Base-by-base conservation (phyloP, 192 early-diverging fungal genomes). In the Coemansia sp. region DNA sequence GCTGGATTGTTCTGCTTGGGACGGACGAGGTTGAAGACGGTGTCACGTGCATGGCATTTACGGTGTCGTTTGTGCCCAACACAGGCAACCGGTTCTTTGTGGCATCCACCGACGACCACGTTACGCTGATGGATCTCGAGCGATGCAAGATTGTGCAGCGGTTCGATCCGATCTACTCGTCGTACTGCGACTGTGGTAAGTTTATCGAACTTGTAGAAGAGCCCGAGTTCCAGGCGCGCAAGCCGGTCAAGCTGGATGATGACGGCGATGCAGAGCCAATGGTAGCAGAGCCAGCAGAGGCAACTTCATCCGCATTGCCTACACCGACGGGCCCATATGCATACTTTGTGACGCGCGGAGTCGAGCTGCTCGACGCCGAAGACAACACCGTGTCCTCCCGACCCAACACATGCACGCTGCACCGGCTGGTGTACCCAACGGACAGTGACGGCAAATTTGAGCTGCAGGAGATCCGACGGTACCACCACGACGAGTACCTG, bases 1-100 rank as follows among this genome's bases (percentile, higher is more conserved):
- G 89, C 69, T 96, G 92, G 92, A 82, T 77, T 17, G 81, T 83
- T 49, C 69, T 93, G 15, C 52, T 86, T 21, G 84, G 85, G 19
- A 62, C 82, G 41, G 84, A 65, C n/a, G 77, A 83, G 45, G 87
- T 95, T 78, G 77, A 73, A 11, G 93, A 96, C 53, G 90, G 88
- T 17, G 71, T 89, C 17, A 96, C 92, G 2, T 95, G 92, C 72
- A 98, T 98, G 94, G 93, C 93, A 11, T 98, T 98, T 74, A 93
- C 89, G 0, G 88, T 93, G 13, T 90, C 93, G 17, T 98, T 98
- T 80, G 76, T 95, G 25, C 94, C 95, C 2, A 86, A 92, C 61
- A 91, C 91, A 2, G 95, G 93, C 21, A 98, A 98, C 80, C 88
- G 85, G 55, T 98, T 92, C 76, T 94, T 98, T 64, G 58, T 93